These are phyloP conservation scores for Saccharomycodes ludwigii DNA, from an alignment of 805 yeast species.

Conservation along the genomic window DNA sequence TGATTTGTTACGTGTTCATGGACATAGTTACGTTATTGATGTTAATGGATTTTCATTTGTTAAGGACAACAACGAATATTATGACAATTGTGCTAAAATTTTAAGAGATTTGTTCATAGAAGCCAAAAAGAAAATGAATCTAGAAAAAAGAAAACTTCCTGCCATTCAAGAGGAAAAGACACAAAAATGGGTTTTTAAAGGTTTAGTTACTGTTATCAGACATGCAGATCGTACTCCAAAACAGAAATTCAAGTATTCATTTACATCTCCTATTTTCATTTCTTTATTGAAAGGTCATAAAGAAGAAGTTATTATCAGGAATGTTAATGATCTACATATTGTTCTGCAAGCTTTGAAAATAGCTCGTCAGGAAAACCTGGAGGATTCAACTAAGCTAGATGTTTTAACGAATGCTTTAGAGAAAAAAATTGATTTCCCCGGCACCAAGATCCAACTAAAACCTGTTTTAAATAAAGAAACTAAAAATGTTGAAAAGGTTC, in stretches of 20 bases:
- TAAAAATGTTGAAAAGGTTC: slow-evolving; percentile 78
- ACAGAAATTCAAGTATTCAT: slow-evolving; percentile 93
- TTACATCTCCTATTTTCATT: slow-evolving; percentile 75
- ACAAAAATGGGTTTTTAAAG: slow-evolving; percentile 95
- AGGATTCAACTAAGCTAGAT: slow-evolving; percentile 64
- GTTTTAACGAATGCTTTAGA: slow-evolving; percentile 76
- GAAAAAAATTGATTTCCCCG: slow-evolving; percentile 83
- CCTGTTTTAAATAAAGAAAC: slow-evolving; percentile 63
- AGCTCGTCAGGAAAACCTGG: slow-evolving; percentile 70
- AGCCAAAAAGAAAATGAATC: slow-evolving; percentile 38
- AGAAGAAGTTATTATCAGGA: slow-evolving; percentile 91
- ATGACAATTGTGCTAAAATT: slow-evolving; percentile 71
- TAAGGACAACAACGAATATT: slow-evolving; percentile 78
- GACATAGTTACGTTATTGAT: slow-evolving; percentile 85
- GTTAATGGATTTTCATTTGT: slow-evolving; percentile 98
- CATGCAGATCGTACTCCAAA: slow-evolving; percentile 99
- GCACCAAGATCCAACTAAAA: slow-evolving; percentile 90
- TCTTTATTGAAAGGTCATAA: slow-evolving; percentile 85
- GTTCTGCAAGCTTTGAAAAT: slow-evolving; percentile 74
- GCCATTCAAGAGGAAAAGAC: slow-evolving; percentile 27
- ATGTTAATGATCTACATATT: slow-evolving; percentile 71
- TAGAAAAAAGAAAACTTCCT: slow-evolving; percentile 26
- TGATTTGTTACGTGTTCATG: slow-evolving; percentile 81
- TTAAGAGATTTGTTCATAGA: slow-evolving; percentile 61
- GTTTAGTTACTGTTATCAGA: slow-evolving; percentile 79